Percentiles rank a stretch among this genome's conserved stretches.
These are phyloP conservation scores for Macadamia tetraphylla DNA, from an alignment of 164 flowering plant species.

Conservation along the genomic window DNA sequence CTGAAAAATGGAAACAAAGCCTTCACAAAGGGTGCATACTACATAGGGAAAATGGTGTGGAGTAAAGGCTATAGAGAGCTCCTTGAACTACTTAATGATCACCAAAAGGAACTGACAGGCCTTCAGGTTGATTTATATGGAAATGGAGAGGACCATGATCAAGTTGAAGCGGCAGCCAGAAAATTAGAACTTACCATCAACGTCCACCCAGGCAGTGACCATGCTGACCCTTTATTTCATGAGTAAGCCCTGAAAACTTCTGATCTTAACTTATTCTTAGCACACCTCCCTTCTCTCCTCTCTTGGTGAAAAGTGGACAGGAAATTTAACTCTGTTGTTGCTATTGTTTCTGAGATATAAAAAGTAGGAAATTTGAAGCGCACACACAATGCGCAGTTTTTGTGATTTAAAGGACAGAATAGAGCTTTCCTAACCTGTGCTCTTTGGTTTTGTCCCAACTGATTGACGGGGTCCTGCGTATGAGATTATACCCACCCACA, in stretches of 20 bases:
- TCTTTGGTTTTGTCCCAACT: too few relatives aligned
- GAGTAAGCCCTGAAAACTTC: slow-evolving; percentile 48
- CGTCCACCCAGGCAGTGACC: slow-evolving; percentile 88
- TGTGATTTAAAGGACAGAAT: too few relatives aligned
- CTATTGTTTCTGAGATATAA: too few relatives aligned
- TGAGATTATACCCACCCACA: too few relatives aligned
- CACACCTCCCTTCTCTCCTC: too few relatives aligned
- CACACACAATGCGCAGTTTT: too few relatives aligned
- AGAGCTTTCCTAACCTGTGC: too few relatives aligned
- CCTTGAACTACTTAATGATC: slow-evolving; percentile 53
- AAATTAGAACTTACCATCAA: slow-evolving; percentile 51
- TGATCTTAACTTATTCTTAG: too few relatives aligned
- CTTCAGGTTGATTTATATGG: slow-evolving; percentile 86
- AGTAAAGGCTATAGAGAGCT: slow-evolving; percentile 90
- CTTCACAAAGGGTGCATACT: slow-evolving; percentile 75
- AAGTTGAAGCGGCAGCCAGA: slow-evolving; percentile 65
- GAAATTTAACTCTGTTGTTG: too few relatives aligned
- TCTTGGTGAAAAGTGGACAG: too few relatives aligned
- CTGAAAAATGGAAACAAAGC: slow-evolving; percentile 40
- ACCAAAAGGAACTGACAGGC: slow-evolving; percentile 65
- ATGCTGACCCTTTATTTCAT: slow-evolving; percentile 84
- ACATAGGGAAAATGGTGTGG: slow-evolving; percentile 98
- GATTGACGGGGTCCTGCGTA: too few relatives aligned
- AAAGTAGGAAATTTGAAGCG: too few relatives aligned
- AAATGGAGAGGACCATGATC: slow-evolving; percentile 75